These are phyloP conservation scores for Cryptomeria japonica DNA, from an alignment of 75 land plant species.

Conservation along the genomic window DNA sequence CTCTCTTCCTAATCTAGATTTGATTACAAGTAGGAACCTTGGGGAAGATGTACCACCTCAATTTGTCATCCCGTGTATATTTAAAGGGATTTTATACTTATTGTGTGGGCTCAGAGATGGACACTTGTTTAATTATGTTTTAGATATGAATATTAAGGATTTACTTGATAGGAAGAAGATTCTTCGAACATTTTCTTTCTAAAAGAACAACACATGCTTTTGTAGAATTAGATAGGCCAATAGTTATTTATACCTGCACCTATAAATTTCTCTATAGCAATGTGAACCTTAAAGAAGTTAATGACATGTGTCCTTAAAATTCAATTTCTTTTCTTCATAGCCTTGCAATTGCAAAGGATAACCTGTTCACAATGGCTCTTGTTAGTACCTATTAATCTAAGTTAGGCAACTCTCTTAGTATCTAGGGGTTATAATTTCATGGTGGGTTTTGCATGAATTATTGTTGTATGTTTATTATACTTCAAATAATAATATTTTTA, in stretches of 20 bases:
- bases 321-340: too few relatives aligned
- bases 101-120: conserved; percentile 99
- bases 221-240: conserved; percentile 98
- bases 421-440: too few relatives aligned
- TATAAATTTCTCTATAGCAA: too few relatives aligned
- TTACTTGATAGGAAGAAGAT: conserved; percentile 89
- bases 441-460: too few relatives aligned
- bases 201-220: conserved; percentile 97
- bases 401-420: too few relatives aligned
- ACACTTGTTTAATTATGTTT: conserved; percentile 79
- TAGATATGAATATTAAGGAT: conserved; percentile 66
- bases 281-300: too few relatives aligned
- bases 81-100: conserved; percentile 96
- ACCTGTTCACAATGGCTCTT: too few relatives aligned
- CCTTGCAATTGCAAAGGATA: too few relatives aligned
- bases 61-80: conserved; percentile 86
- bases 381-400: too few relatives aligned
- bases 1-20: conserved; percentile 83
- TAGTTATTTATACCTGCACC: conserved; percentile 92
- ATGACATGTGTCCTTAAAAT: too few relatives aligned
- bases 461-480: too few relatives aligned
- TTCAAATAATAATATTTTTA: too few relatives aligned
- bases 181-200: conserved; percentile 85
- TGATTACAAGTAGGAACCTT: conserved; percentile 73
- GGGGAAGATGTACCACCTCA: conserved; percentile 99